Conservation (phyloP, 2,329 filamentous ascomycete species). For the Sordariomycetes sp. region DNA sequence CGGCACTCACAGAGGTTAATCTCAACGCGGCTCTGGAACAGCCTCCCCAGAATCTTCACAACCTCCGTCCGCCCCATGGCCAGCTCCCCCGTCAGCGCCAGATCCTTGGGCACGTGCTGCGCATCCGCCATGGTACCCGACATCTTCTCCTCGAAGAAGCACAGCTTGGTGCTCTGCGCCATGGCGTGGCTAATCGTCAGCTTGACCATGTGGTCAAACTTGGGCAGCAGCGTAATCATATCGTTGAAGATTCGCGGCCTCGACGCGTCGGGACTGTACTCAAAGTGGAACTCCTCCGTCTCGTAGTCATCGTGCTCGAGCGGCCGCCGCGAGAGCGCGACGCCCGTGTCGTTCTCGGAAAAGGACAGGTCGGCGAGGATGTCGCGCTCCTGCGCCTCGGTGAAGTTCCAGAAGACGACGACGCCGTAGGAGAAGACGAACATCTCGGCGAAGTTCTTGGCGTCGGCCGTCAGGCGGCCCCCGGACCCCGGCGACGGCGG, state of each 20-base stretch:
- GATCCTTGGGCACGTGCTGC: slow-evolving; percentile 77
- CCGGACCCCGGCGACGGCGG: slow-evolving; percentile 27
- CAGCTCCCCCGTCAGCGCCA: slow-evolving; percentile 79
- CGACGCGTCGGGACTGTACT: slow-evolving; percentile 79
- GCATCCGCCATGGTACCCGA: slow-evolving; percentile 85
- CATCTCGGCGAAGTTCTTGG: slow-evolving; percentile 80
- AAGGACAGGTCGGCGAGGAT: slow-evolving; percentile 92
- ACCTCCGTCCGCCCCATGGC: slow-evolving; percentile 89
- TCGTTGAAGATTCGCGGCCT: slow-evolving; percentile 93
- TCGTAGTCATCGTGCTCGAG: slow-evolving; percentile 85
- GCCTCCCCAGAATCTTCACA: slow-evolving; percentile 74
- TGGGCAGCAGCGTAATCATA: slow-evolving; percentile 92
- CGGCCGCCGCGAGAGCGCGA: slow-evolving; percentile 56
- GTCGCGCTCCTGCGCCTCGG: slow-evolving; percentile 89
- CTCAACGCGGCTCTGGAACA: slow-evolving; percentile 91
- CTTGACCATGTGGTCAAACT: slow-evolving; percentile 96
- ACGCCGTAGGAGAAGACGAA: slow-evolving; percentile 97
- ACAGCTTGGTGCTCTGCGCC: slow-evolving; percentile 91
- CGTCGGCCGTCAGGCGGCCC: slow-evolving; percentile 30
- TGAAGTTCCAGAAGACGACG: slow-evolving; percentile 98
- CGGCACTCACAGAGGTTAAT: slow-evolving; percentile 80
- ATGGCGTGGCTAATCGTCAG: slow-evolving; percentile 95
- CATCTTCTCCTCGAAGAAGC: slow-evolving; percentile 94
- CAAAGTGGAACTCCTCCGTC: slow-evolving; percentile 96
- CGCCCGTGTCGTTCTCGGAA: slow-evolving; percentile 24